Conservation (phyloP, 2,329 filamentous ascomycete genomes). For the Penicillium sp. region DNA sequence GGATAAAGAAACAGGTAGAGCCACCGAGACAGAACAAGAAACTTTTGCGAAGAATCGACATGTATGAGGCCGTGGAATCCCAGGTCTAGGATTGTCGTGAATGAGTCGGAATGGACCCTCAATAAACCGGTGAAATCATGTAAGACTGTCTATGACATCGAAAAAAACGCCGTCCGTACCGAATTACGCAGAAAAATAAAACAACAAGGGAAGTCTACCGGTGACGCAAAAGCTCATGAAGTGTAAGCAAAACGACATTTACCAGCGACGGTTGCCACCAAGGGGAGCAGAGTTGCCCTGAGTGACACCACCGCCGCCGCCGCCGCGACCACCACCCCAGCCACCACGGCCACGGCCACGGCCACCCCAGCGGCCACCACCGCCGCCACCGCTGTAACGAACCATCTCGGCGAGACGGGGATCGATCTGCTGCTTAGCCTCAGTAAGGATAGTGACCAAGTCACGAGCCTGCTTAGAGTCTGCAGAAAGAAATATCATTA, state of each 20-base stretch:
- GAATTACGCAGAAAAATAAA: conserved; percentile 33
- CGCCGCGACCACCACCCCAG: conserved; percentile 53
- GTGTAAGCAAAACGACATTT: conserved; percentile 31
- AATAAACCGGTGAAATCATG: conserved; percentile 22
- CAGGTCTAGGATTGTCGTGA: conserved; percentile 13
- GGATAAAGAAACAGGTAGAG: background rate
- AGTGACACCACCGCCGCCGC: conserved; percentile 52
- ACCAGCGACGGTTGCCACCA: conserved; percentile 60
- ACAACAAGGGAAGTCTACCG: conserved; percentile 32
- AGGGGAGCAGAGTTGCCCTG: conserved; percentile 61
- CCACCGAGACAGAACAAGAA: conserved; percentile 3
- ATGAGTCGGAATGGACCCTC: conserved; percentile 5
- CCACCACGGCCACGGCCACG: conserved; percentile 64
- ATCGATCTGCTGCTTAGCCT: conserved; percentile 98
- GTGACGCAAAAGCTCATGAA: conserved; percentile 24
- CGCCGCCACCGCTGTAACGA: conserved; percentile 83
- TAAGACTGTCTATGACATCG: conserved; percentile 40
- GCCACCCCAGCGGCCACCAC: conserved; percentile 60
- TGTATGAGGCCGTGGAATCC: conserved; percentile 14
- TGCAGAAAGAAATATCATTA: conserved; percentile 37
- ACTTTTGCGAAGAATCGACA: conserved; percentile 24
- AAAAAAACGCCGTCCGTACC: conserved; percentile 39
- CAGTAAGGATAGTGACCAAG: conserved; percentile 85
- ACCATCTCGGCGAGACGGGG: conserved; percentile 95
- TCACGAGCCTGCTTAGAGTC: conserved; percentile 96